Base-by-base conservation (phyloP, 2,329 filamentous ascomycete species). In the Sordariomycetes sp. region DNA sequence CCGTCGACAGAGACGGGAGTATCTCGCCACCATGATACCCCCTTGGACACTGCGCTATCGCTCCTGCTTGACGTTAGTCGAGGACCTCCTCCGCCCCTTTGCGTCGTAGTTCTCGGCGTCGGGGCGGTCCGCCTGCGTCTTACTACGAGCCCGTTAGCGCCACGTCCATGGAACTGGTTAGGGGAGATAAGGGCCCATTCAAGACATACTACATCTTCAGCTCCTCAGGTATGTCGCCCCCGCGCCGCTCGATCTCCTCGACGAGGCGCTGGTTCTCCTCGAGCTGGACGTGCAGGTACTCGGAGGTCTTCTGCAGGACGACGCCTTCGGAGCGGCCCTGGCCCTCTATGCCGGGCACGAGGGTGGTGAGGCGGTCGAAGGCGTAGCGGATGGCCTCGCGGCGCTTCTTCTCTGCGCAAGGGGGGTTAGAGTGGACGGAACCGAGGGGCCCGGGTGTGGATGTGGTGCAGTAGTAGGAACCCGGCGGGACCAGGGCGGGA, bases 321-420 rank as follows among this genome's bases (percentile, higher is more conserved):
- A 90, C 78, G 32, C 89, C 89, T 70, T 96, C 91, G 62, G 89
- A 94, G 53, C 90, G 84, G 1, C 88, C 91, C 66, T 92, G 88
- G 1, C 91, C 91, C 65, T 89, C 82, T 57, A 95, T 78, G 0
- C 89, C 90, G 0, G 91, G 91, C 1, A 96, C 89, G 35, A 95
- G 79, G 57, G 86, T 82, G 18, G 89, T 89, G 28, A 96, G 79
- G 37, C 85, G 81, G 70, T 96, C 90, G 69, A 95, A 96, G 59
- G 88, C 89, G 60, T 89, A 85, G 53, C 91, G 81, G 63, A 96
- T 96, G 16, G 87, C 88, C 60, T 76, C 69, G 34, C 76, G 68
- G 43, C 75, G 69, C 63, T 79, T 76, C 64, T 77, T 69, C 66
- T 78, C 72, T 76, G 59, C 3, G 12, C n/a, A 3, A 34, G 24